phyloP scores from a whole-genome alignment of 192 early-diverging fungal species.

The Spinellus fusiger region DNA sequence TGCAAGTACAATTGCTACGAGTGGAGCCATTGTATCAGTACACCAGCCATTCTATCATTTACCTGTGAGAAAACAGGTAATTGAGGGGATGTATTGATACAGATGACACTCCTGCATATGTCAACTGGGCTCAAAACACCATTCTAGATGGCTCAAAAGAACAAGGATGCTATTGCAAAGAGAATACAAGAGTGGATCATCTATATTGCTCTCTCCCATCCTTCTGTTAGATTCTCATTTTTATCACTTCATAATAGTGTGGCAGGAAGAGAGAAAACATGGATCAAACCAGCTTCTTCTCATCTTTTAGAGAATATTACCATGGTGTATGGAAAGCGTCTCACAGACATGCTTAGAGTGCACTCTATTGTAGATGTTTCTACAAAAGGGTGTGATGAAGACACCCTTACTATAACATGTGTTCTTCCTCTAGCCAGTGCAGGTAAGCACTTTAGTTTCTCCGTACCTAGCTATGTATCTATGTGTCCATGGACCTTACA shows the following conservation, averaged over 20 bases:
- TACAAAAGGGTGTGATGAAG: not conserved
- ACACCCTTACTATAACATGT: not conserved
- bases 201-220: conserved; percentile 21
- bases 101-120: not conserved
- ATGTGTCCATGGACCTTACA: too few species aligned
- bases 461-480: too few species aligned
- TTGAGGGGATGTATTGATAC: not conserved
- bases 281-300: conserved; percentile 23
- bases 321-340: conserved; percentile 10
- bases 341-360: conserved; percentile 13
- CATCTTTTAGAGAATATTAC: conserved; percentile 8
- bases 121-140: too few species aligned
- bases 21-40: conserved; percentile 30
- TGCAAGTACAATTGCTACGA: not conserved
- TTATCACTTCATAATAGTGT: not conserved
- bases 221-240: conserved; percentile 24
- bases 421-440: conserved; percentile 20
- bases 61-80: conserved; percentile 37
- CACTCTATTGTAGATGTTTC: not conserved
- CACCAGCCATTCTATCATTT: conserved; percentile 24
- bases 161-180: conserved; percentile 7
- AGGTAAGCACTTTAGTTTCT: not conserved
- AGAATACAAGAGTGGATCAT: conserved; percentile 19
- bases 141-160: conserved; percentile 20
- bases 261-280: not conserved